Evolutionary conservation across 768 basidiomycete genomes (phyloP).

Genomic region (Collybiopsis confluens): DNA sequence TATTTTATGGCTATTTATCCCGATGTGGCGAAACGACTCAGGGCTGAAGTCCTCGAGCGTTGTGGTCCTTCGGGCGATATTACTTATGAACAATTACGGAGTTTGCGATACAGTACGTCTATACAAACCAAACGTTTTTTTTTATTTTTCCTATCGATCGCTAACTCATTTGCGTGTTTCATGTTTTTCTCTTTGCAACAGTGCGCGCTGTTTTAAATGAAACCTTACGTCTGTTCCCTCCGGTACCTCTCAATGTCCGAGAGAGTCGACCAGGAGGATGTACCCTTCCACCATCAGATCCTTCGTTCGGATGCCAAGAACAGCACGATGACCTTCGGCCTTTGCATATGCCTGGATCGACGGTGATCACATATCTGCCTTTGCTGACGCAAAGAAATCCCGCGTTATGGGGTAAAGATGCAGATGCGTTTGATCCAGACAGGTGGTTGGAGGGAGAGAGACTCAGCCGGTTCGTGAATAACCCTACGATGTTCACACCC

Average conservation of each 20-base stretch:
- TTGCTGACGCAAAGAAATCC: slow-evolving; percentile 65
- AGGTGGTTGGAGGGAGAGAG: slow-evolving; percentile 66
- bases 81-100: slow-evolving; percentile 51
- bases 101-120: slow-evolving; percentile 64
- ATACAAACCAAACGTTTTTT: too few species aligned
- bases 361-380: slow-evolving; percentile 55
- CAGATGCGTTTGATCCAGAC: slow-evolving; percentile 74
- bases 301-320: slow-evolving; percentile 33
- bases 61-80: slow-evolving; percentile 46
- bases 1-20: slow-evolving; percentile 71
- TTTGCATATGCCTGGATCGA: slow-evolving; percentile 55
- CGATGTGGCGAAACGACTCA: slow-evolving; percentile 45
- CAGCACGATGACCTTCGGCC: slow-evolving; percentile 29
- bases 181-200: slow-evolving; percentile 22
- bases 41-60: slow-evolving; percentile 55
- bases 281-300: slow-evolving; percentile 48
- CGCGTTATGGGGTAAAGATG: slow-evolving; percentile 70
- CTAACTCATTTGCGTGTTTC: too few species aligned
- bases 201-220: slow-evolving; percentile 80
- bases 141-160: too few species aligned
- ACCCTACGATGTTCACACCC: slow-evolving; percentile 68
- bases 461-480: slow-evolving; percentile 44
- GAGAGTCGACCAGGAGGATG: slow-evolving; percentile 48
- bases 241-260: slow-evolving; percentile 70
- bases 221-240: slow-evolving; percentile 72